Evolutionary conservation across 257 asterid species (phyloP).

Genomic region (Buddleja alternifolia): DNA sequence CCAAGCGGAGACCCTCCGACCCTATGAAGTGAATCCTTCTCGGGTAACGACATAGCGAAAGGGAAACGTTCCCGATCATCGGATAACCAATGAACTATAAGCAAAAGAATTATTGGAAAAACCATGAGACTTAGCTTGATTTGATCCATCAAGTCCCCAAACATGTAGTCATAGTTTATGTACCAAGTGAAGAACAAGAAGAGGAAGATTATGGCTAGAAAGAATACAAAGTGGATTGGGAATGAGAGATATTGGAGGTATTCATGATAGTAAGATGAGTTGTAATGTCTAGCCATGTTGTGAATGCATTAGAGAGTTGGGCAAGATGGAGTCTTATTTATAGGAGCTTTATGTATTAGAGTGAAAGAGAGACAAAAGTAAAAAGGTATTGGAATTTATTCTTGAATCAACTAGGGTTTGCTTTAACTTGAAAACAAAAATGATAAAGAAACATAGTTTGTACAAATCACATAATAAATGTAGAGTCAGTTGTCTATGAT

Average conservation of each 20-base stretch:
- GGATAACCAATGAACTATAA: constrained; percentile 67
- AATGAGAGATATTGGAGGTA: constrained; percentile 61
- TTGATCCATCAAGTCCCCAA: constrained; percentile 52
- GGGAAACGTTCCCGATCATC: constrained; percentile 55
- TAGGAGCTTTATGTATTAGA: constrained; percentile 27
- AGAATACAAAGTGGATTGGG: constrained; percentile 66
- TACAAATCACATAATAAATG: too few species aligned
- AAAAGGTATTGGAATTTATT: not conserved
- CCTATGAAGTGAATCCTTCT: constrained; percentile 61
- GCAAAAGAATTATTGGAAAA: constrained; percentile 66
- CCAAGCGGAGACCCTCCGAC: constrained; percentile 75
- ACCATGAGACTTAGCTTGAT: constrained; percentile 65
- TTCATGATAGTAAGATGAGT: constrained; percentile 56
- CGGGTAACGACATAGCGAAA: constrained; percentile 48
- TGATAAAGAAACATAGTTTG: too few species aligned
- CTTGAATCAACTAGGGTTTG: constrained; percentile 20
- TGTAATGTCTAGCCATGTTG: constrained; percentile 66
- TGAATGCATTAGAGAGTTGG: not conserved
- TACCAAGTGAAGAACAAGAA: constrained; percentile 76
- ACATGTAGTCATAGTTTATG: constrained; percentile 66
- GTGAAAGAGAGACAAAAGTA: constrained; percentile 9
- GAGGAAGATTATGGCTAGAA: constrained; percentile 51
- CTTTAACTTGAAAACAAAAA: constrained; percentile 7
- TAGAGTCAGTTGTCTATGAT: too few species aligned
- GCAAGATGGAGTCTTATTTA: constrained; percentile 29